Base-by-base conservation (phyloP, 805 yeast species). In the Tetrapisispora namnaoensis region DNA sequence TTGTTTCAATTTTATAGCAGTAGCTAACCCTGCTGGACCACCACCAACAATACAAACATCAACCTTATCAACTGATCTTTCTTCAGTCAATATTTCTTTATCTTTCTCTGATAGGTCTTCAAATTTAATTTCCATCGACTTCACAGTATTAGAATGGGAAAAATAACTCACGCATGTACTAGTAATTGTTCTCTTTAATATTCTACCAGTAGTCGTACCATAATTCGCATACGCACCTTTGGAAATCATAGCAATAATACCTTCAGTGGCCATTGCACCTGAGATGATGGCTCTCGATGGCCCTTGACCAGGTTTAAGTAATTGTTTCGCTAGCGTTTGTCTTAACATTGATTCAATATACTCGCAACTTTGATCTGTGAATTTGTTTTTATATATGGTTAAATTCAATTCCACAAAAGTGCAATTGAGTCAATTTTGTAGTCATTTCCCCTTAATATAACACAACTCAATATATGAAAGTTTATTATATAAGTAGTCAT, bases 31-130 rank as follows among this genome's bases (percentile, higher is more conserved):
- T 1, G 98, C 95, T 7, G 98, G 98, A 0, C 99, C 99, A 35
- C 95, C 98, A 40, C 99, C 99, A 2, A 93, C 95, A 46, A 93
- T 88, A 59, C 95, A 86, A 21, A 93, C 95, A 65, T 93, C 99
- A 14, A 87, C 96, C 32, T 79, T 77, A 61, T 93, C 99, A 14
- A 74, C 77, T 6, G 86, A 95, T 49, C 98, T 73, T 53, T 82
- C 86, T 52, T 79, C 83, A 1, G 70, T 70, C 16, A 83, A 66
- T 4, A 69, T 49, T 35, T 68, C 77, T 54, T 70, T 70, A 42
- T 73, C 71, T 18, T 79, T 85, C n/a, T 59, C 60, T 45, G 67
- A 62, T 34, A 69, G 28, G 20, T 54, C 43, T 6, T 61, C 59
- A 42, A 57, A 61, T 14, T 62, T 57, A 1, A 59, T 47, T 42